These are phyloP conservation scores for Gracilaria gracilis DNA, from an alignment of 23 red algal species.

Conservation along the genomic window DNA sequence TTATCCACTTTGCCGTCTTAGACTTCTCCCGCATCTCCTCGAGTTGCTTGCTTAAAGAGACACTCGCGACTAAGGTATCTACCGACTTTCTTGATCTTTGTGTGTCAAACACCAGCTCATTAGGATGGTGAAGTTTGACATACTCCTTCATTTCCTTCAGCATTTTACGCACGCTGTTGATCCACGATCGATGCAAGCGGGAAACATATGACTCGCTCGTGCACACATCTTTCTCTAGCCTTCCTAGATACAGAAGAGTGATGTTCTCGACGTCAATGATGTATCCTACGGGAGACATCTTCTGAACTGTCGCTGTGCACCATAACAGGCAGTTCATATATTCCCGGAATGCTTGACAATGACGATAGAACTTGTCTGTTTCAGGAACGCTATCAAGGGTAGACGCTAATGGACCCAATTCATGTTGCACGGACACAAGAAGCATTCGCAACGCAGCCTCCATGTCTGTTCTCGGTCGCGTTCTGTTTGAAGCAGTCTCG, in stretches of 20 bases:
- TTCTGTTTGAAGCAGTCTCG: slow-evolving; percentile 58
- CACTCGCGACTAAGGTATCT: slow-evolving; percentile 33
- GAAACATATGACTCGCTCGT: slow-evolving; percentile 36
- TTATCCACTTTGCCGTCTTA: slow-evolving; percentile 42
- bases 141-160: slow-evolving; percentile 75
- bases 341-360: slow-evolving; percentile 59
- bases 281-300: slow-evolving; percentile 75
- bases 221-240: slow-evolving; percentile 41
- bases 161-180: slow-evolving; percentile 74
- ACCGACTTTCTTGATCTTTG: slow-evolving; percentile 57
- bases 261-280: slow-evolving; percentile 78
- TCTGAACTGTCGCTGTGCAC: slow-evolving; percentile 76
- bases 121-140: slow-evolving; percentile 78
- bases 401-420: slow-evolving; percentile 37
- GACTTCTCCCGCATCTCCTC: slow-evolving; percentile 59
- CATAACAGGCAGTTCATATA: slow-evolving; percentile 64
- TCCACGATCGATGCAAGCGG: slow-evolving; percentile 56
- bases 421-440: slow-evolving; percentile 67
- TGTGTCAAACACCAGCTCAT: slow-evolving; percentile 74
- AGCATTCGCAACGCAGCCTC: slow-evolving; percentile 68
- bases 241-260: slow-evolving; percentile 53
- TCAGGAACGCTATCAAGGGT: slow-evolving; percentile 34
- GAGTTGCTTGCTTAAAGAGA: slow-evolving; percentile 52
- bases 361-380: slow-evolving; percentile 45
- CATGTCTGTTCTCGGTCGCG: slow-evolving; percentile 50